Evolutionary conservation across 768 basidiomycete genomes (phyloP).

Genomic region (Chalciporus piperatus): DNA sequence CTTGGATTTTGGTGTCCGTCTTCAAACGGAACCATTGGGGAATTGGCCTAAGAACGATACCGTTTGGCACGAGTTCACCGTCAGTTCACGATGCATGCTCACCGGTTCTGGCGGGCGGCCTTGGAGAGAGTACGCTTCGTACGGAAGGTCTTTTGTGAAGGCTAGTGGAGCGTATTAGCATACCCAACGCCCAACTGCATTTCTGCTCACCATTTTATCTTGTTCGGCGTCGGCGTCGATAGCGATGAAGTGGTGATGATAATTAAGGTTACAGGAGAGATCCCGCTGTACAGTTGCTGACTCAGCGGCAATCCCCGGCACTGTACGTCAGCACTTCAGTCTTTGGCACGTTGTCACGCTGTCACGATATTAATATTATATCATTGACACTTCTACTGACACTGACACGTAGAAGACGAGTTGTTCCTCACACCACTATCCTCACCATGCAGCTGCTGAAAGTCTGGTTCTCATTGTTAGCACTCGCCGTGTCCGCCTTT

Average conservation of each 20-base stretch:
- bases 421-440: not conserved
- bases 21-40: conserved; percentile 99
- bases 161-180: conserved; percentile 46
- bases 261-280: conserved; percentile 34
- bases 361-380: too few relatives aligned
- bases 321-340: not conserved
- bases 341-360: too few relatives aligned
- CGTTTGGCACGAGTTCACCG: not conserved
- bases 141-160: conserved; percentile 98
- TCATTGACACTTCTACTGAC: too few relatives aligned
- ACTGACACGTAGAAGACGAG: too few relatives aligned
- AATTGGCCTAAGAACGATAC: conserved; percentile 63
- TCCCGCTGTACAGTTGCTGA: conserved; percentile 43
- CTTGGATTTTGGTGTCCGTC: conserved; percentile 93
- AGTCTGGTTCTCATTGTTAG: conserved; percentile 44
- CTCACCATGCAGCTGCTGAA: conserved; percentile 51
- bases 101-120: conserved; percentile 95
- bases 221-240: conserved; percentile 34
- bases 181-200: not conserved
- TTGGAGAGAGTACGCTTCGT: conserved; percentile 98
- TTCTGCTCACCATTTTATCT: conserved; percentile 46
- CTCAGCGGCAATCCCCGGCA: conserved; percentile 23
- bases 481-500: conserved; percentile 46
- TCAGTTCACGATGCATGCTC: conserved; percentile 21
- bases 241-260: conserved; percentile 11